Conservation (phyloP, 768 basidiomycete genomes). For the Phanerodontia chrysosporium region DNA sequence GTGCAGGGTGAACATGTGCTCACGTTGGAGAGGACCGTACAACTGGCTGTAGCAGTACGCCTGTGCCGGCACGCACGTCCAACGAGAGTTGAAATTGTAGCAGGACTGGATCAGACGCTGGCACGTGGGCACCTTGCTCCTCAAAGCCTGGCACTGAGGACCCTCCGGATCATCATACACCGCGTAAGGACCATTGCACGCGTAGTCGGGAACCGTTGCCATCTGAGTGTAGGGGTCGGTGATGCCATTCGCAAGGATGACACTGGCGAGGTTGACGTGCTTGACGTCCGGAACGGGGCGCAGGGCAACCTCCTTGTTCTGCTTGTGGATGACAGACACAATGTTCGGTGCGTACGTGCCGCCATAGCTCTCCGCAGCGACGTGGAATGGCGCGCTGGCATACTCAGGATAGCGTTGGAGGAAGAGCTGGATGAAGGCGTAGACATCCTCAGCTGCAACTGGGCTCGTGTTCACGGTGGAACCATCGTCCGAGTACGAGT, state of each 20-base stretch:
- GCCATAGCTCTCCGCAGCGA: constrained; percentile 77
- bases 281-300: constrained; percentile 45
- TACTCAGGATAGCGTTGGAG: constrained; percentile 74
- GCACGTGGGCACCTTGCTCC: constrained; percentile 47
- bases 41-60: constrained; percentile 80
- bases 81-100: constrained; percentile 40
- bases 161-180: constrained; percentile 60
- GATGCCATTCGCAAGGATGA: constrained; percentile 85
- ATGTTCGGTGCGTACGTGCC: constrained; percentile 81
- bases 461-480: constrained; percentile 76
- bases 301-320: constrained; percentile 59
- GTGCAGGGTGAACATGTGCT: constrained; percentile 23
- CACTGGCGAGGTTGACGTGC: constrained; percentile 74
- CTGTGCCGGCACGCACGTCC: constrained; percentile 52
- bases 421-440: constrained; percentile 81
- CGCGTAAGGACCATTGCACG: constrained; percentile 78
- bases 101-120: constrained; percentile 48
- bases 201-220: constrained; percentile 75
- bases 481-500: constrained; percentile 76
- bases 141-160: constrained; percentile 41
- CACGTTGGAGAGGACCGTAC: constrained; percentile 66
- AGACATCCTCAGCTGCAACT: constrained; percentile 86
- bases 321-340: constrained; percentile 73
- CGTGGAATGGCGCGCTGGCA: constrained; percentile 63
- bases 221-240: constrained; percentile 84